These are phyloP conservation scores for Mucor saturninus DNA, from an alignment of 371 early-diverging fungal species.

Conservation along the genomic window DNA sequence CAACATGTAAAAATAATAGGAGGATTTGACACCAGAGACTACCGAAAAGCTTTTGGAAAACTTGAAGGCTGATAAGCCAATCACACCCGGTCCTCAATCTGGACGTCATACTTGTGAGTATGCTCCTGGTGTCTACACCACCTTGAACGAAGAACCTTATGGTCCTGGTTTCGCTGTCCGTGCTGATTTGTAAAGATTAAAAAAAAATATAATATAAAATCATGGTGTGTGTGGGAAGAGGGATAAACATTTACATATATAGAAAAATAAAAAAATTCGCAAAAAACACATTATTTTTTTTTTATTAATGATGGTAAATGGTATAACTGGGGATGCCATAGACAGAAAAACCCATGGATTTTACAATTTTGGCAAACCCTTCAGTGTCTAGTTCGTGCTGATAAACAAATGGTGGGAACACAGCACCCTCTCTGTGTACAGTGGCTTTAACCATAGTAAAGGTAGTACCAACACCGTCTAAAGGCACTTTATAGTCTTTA, in stretches of 20 bases:
- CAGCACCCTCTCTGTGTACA: slow-evolving; percentile 70
- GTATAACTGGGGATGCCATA: slow-evolving; percentile 61
- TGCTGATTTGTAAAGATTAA: slow-evolving; percentile 71
- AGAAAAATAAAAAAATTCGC: neutral
- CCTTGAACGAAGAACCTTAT: slow-evolving; percentile 83
- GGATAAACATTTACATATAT: neutral
- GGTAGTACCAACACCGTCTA: slow-evolving; percentile 69
- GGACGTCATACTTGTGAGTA: slow-evolving; percentile 88
- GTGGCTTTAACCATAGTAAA: slow-evolving; percentile 64
- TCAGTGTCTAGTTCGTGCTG: slow-evolving; percentile 74
- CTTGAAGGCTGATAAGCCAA: slow-evolving; percentile 76
- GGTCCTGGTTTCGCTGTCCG: slow-evolving; percentile 94
- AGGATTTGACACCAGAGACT: slow-evolving; percentile 95
- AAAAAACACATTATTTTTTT: neutral
- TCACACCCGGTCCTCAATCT: slow-evolving; percentile 85
- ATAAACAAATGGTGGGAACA: slow-evolving; percentile 63
- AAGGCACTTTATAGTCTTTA: slow-evolving; percentile 40
- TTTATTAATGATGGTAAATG: slow-evolving; percentile 20
- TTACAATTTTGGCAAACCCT: slow-evolving; percentile 74
- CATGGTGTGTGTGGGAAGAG: neutral
- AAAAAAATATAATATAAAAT: neutral
- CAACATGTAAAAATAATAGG: slow-evolving; percentile 47
- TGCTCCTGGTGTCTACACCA: slow-evolving; percentile 80
- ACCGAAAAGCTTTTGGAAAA: slow-evolving; percentile 88
- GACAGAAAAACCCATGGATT: slow-evolving; percentile 60